A percentile compares a stretch with the other conserved stretches of the same genome.
phyloP scores from a whole-genome alignment of 495 filamentous ascomycete genomes.

The Penicillium cosmopolitanum region DNA sequence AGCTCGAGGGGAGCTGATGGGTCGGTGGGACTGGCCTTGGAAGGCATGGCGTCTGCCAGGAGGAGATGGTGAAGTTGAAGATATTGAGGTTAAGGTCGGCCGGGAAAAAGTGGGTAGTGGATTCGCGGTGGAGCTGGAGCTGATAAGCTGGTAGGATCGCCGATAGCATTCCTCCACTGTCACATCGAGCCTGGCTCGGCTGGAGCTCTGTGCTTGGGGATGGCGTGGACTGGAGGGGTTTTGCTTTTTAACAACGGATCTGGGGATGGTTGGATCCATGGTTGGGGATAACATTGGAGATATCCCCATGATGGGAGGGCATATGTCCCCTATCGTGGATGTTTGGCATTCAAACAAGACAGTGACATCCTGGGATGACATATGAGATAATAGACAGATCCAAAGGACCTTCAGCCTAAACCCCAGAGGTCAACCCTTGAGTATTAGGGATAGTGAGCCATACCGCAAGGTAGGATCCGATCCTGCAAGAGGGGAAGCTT shows the following conservation, averaged over 20 bases:
- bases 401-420: too few relatives aligned
- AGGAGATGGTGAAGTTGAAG: neutral
- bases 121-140: conserved; percentile 20
- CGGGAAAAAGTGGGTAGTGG: conserved; percentile 5
- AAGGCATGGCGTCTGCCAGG: neutral
- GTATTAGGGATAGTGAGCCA: neutral
- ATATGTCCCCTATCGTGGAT: too few relatives aligned
- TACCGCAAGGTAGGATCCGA: neutral
- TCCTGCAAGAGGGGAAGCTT: neutral
- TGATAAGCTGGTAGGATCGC: conserved; percentile 12
- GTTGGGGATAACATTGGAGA: too few relatives aligned
- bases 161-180: conserved; percentile 4
- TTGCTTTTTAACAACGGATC: too few relatives aligned
- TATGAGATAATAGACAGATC: too few relatives aligned
- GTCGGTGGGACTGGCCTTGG: neutral
- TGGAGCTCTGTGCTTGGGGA: neutral
- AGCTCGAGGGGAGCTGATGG: neutral
- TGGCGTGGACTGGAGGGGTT: too few relatives aligned
- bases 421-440: neutral
- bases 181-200: neutral
- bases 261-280: too few relatives aligned
- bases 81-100: neutral
- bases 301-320: too few relatives aligned
- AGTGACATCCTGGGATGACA: too few relatives aligned
- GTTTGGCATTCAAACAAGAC: too few relatives aligned